A percentile compares a stretch with the other conserved stretches of the same genome.
Conservation (phyloP, 2,329 filamentous ascomycete species). For the Phialocephala subalpina region DNA sequence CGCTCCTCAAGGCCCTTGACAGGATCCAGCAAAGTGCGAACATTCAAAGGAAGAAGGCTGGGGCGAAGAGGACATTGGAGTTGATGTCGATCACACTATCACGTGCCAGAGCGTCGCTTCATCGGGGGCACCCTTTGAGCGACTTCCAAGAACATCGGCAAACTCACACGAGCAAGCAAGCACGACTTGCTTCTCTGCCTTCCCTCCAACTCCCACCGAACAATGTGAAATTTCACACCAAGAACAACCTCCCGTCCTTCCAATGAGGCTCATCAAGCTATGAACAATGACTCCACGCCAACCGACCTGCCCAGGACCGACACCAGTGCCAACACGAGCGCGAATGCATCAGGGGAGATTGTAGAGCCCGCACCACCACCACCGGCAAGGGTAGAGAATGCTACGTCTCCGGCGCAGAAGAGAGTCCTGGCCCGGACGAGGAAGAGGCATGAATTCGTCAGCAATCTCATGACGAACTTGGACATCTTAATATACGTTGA, state of each 20-base stretch:
- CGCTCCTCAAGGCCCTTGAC: neutral
- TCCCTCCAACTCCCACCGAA: neutral
- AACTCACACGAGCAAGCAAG: slow-evolving; percentile 6
- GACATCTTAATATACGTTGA: slow-evolving; percentile 71
- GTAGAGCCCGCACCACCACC: slow-evolving; percentile 17
- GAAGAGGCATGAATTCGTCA: slow-evolving; percentile 64
- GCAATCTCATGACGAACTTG: slow-evolving; percentile 65
- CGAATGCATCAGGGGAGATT: slow-evolving; percentile 3
- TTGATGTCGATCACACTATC: neutral
- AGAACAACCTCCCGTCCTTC: slow-evolving; percentile 9
- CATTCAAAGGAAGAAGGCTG: neutral
- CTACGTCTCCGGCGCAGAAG: slow-evolving; percentile 29
- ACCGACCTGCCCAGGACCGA: slow-evolving; percentile 42
- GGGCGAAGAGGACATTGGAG: neutral
- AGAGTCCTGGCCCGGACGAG: slow-evolving; percentile 53
- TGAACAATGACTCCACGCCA: slow-evolving; percentile 60
- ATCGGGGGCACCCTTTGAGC: too few species aligned
- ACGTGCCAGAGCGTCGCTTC: neutral
- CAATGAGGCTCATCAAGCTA: slow-evolving; percentile 46
- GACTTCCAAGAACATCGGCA: too few species aligned
- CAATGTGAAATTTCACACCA: slow-evolving; percentile 22
- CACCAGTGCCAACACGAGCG: slow-evolving; percentile 30
- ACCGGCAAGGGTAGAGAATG: slow-evolving; percentile 3
- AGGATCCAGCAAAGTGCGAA: neutral
- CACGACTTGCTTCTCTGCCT: neutral